phyloP scores from a whole-genome alignment of 345 rosid species.

The Raphanus sativus region DNA sequence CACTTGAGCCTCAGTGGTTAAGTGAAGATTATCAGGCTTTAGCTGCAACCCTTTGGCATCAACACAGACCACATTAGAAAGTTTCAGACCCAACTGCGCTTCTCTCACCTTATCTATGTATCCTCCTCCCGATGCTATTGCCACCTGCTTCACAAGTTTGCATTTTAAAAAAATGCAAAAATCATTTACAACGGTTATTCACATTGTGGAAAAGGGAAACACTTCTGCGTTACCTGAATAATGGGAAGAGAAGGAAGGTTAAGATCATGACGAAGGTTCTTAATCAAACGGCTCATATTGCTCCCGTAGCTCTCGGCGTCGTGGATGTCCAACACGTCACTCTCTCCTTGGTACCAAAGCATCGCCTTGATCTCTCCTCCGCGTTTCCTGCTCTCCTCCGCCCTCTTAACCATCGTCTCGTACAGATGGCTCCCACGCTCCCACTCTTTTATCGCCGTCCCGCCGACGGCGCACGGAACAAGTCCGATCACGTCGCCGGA shows the following conservation, averaged over 20 bases:
- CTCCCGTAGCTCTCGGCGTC: conserved; percentile 64
- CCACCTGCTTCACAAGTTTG: conserved; percentile 51
- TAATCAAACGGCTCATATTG: conserved; percentile 59
- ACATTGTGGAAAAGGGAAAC: not conserved
- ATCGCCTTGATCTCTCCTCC: conserved; percentile 70
- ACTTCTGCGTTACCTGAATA: conserved; percentile 35
- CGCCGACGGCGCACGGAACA: conserved; percentile 91
- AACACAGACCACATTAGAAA: conserved; percentile 62
- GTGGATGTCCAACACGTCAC: conserved; percentile 53
- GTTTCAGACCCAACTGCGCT: conserved; percentile 60
- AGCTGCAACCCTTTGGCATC: conserved; percentile 78
- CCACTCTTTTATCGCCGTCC: conserved; percentile 86
- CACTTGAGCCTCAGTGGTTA: conserved; percentile 69
- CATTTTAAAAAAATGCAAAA: too few species aligned
- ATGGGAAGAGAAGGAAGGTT: conserved; percentile 71
- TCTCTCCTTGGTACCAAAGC: conserved; percentile 96
- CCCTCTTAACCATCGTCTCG: conserved; percentile 67
- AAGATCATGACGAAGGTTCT: conserved; percentile 65
- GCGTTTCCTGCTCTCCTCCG: conserved; percentile 51
- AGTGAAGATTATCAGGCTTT: conserved; percentile 70
- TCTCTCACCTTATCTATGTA: conserved; percentile 68
- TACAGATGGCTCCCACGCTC: conserved; percentile 67
- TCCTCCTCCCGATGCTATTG: conserved; percentile 66
- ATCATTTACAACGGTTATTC: not conserved
- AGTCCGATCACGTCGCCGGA: conserved; percentile 41